Base-by-base conservation (phyloP, 2,329 filamentous ascomycete genomes). In the Aspergillus sp. region DNA sequence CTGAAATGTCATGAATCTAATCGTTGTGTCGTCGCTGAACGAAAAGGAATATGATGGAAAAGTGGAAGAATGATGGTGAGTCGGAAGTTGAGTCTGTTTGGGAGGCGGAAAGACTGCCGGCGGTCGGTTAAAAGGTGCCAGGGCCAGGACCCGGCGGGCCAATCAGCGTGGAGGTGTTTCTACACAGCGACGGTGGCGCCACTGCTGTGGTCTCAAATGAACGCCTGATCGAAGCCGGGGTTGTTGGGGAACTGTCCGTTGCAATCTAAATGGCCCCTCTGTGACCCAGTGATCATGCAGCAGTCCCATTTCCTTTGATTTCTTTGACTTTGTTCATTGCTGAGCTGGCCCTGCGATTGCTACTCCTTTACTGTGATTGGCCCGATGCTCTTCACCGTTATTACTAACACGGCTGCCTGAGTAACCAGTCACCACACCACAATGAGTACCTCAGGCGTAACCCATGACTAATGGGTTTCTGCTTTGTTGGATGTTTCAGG, bases 141-240 rank as follows among this genome's bases (percentile, higher is more conserved):
- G 48, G 45, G 49, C 38, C 51, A 63, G 65, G 65, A 62, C 64
- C 65, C 68, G 65, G 65, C 55, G 12, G 38, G 55, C 77, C 77
- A 79, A 79, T 79, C 74, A 78, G 60, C 55, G 36, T 61, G 15
- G 17, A 73, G 60, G 64, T 67, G 71, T 78, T 79, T 78, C 74
- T 74, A 76, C 69, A 67, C 73, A 71, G 4, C n/a, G 28, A 19
- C 21, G 60, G 69, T 74, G 72, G 70, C 69, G 69, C 70, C 70
- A 75, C 65, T 65, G 8, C 43, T 21, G 39, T 58, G 59, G 50
- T 45, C 61, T 61, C 32, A 51, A 55, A 53, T 58, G 17, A 51
- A 30, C 43, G 57, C 30, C 47, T 55, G 48, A 63, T 62, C 36
- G 30, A 45, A 47, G 12, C 45, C 23, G 19, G 10, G 17, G 21